Evolutionary conservation across 495 filamentous ascomycete genomes (phyloP), one percentile per base, ranked within the genome.

Genomic region (Neurospora sp.): DNA sequence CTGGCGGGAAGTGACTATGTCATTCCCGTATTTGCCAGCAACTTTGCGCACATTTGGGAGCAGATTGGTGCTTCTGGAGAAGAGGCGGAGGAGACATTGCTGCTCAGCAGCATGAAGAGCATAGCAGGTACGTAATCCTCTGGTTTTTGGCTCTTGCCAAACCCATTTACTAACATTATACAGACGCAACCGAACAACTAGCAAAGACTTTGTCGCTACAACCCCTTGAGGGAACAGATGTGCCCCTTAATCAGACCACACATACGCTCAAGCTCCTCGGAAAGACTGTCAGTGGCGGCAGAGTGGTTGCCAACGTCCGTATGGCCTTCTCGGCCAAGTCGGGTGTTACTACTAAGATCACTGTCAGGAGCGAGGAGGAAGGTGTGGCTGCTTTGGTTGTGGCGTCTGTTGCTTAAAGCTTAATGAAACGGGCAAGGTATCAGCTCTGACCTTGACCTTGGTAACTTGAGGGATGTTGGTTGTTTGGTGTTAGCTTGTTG

Each of bases 1-100:
- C 87, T 99, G 70, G 87, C 87, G 39, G 95, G 94, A 73, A 94
- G 92, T 76, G 96, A 99, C 80, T 98, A 98, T 81, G 88, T 98
- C 70, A 89, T 96, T 71, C 96, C 96, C 14, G 89, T 93, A 5
- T 98, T 97, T 77, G 94, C 95, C 2, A 91, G 94, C 79, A 96
- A 92, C 85, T 99, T 98, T 82, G 93, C 93, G 73, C 93, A 97
- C 79, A 86, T 98, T n/a, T 99, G 96, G 96, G 93, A 97, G 80
- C 93, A 97, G 81, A 91, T 96, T 22, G 92, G 92, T 68, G 93
- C 93, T 7, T 86, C 92, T 68, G 93, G 93, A 39, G 94, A 97
- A 72, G 94, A 97, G 77, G 92, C 92, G 7, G 91, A 91, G 72
- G 96, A 98, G 84, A 98, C 96, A 61, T 84, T 98, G 78, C 93